Evolutionary conservation across 1,284 basidiomycete genomes (phyloP), one percentile per base, ranked within the genome.

Genomic region (Moesziomyces sp.): DNA sequence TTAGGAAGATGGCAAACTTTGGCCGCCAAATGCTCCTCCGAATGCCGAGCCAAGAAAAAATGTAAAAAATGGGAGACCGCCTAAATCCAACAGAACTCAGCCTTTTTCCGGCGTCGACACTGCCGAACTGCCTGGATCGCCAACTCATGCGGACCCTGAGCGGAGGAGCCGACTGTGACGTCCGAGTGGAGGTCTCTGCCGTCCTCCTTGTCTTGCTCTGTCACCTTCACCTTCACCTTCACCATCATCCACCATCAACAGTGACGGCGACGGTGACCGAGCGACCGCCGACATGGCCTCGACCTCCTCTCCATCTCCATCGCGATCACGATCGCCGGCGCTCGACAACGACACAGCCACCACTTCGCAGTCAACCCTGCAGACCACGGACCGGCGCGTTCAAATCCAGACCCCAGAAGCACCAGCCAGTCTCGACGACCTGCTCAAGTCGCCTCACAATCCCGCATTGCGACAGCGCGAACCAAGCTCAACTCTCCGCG

Each of bases 401-500:
- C 58, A 49, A 45, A 55, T 69, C 28, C 48, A 58, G 44, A 74
- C 71, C 1, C 71, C 71, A 4, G 58, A 74, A 46, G 65, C 71
- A n/a, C 65, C 71, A 9, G 55, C 58, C 7, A 62, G 58, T 26
- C 64, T 74, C 47, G 71, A 74, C 18, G 71, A 74, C 18, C 30
- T 74, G n/a, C 62, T 74, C 54, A 63, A 60, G 18, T 74, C 66
- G 21, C 66, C 65, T 9, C 58, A 74, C 46, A 74, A 74, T 19
- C 62, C 71, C 3, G 58, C 66, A 11, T 23, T 56, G 11, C 60
- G 48, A 9, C 28, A 8, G 23, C 47, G 46, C 2, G 48, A 54
- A 16, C 54, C 70, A 1, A 62, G 58, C 43, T 66, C 62, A 7
- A 62, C 62, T 13, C 56, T 74, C 4, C 28, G 24, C 33, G 71